phyloP scores from a whole-genome alignment of 176 grass and related monocot species.

The Metroxylon sagu region DNA sequence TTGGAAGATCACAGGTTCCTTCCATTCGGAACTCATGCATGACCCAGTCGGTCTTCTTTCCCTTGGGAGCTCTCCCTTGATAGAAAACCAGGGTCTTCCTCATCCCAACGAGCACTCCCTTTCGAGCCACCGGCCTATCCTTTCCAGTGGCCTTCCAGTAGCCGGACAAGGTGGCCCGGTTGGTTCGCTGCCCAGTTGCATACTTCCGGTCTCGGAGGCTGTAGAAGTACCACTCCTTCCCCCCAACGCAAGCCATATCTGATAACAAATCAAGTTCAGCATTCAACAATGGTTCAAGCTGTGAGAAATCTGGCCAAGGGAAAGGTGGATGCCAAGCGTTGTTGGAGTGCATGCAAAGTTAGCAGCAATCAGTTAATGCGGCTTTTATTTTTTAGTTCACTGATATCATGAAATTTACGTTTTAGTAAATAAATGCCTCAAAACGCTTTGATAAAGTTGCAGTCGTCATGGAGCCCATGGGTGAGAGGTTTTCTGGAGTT shows the following conservation, averaged over 20 bases:
- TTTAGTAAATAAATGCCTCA: too few species aligned
- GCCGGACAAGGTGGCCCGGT: slow-evolving; percentile 55
- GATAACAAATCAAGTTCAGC: neutral
- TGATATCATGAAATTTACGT: too few species aligned
- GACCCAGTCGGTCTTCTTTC: slow-evolving; percentile 90
- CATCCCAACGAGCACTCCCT: slow-evolving; percentile 46
- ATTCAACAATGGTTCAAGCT: too few species aligned
- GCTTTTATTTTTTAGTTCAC: too few species aligned
- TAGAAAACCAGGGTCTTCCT: slow-evolving; percentile 96
- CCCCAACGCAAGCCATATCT: slow-evolving; percentile 40
- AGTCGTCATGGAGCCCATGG: too few species aligned
- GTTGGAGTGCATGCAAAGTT: too few species aligned
- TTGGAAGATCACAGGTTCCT: slow-evolving; percentile 11
- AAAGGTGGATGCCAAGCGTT: too few species aligned
- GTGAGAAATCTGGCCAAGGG: too few species aligned
- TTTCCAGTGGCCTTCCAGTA: slow-evolving; percentile 99
- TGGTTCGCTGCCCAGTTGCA: slow-evolving; percentile 75
- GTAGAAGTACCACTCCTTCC: slow-evolving; percentile 86
- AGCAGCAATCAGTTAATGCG: too few species aligned
- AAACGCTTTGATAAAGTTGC: too few species aligned
- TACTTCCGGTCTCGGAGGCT: slow-evolving; percentile 67
- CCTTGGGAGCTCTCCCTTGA: slow-evolving; percentile 77
- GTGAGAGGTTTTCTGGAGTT: too few species aligned
- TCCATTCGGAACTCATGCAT: slow-evolving; percentile 96
- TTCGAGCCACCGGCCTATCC: slow-evolving; percentile 39